phyloP scores from a whole-genome alignment of 2,329 filamentous ascomycete genomes.

The Colletotrichum falcatum region DNA sequence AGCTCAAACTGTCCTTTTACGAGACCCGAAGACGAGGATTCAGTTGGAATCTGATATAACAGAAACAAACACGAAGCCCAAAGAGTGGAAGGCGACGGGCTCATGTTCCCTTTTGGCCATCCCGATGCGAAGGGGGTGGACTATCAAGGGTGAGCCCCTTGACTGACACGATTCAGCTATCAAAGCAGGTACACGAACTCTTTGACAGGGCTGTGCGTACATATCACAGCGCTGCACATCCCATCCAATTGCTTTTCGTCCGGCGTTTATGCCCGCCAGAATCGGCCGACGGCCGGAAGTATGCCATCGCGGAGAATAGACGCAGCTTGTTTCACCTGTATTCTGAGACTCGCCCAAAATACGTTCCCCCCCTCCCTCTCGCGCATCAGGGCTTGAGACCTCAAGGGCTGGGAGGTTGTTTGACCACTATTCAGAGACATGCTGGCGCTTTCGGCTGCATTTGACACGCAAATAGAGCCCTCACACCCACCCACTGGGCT shows the following conservation, averaged over 20 bases:
- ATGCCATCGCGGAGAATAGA: constrained; percentile 1
- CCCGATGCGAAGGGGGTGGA: constrained; percentile 28
- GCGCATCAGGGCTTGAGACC: neutral
- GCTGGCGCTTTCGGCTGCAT: constrained; percentile 13
- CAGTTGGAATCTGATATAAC: constrained; percentile 9
- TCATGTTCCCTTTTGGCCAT: constrained; percentile 19
- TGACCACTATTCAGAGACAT: constrained; percentile 21
- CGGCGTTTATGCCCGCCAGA: constrained; percentile 30
- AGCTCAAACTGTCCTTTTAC: neutral
- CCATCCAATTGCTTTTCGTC: constrained; percentile 13
- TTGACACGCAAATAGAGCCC: constrained; percentile 2
- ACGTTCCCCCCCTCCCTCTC: neutral
- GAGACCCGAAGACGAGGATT: neutral
- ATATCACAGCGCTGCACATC: constrained; percentile 1
- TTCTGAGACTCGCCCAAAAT: constrained; percentile 31
- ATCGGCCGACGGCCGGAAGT: constrained; percentile 26
- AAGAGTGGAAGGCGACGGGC: neutral
- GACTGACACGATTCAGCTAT: constrained; percentile 1
- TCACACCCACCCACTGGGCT: constrained; percentile 14
- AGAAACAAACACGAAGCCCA: constrained; percentile 9
- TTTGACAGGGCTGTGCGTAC: constrained; percentile 37
- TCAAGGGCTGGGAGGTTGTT: neutral
- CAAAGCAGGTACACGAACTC: constrained; percentile 30
- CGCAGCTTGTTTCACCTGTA: constrained; percentile 32
- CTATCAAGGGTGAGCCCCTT: constrained; percentile 13